Evolutionary conservation across 306 rosid genomes (phyloP).

Genomic region (Vachellia collinsii): DNA sequence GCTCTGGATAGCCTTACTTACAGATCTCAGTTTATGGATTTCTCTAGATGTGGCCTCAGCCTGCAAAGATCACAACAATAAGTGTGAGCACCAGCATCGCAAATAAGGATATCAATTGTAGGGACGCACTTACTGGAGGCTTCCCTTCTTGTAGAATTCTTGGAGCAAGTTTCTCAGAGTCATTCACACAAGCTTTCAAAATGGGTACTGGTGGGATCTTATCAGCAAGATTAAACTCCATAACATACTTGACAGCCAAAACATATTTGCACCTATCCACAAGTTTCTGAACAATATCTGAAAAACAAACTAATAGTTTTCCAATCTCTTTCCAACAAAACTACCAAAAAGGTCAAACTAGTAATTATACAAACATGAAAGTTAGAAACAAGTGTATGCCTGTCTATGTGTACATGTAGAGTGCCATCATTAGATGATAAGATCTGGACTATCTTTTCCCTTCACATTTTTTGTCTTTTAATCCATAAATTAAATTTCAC

Average conservation of each 20-base stretch:
- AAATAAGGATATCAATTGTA: constrained; percentile 25
- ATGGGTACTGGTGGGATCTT: constrained; percentile 73
- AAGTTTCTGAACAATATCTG: constrained; percentile 79
- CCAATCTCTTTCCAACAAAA: constrained; percentile 20
- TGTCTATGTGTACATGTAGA: neutral
- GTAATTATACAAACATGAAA: neutral
- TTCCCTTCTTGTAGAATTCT: constrained; percentile 60
- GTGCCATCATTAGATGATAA: neutral
- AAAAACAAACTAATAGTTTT: constrained; percentile 35
- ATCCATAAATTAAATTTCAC: neutral
- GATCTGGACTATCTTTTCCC: neutral
- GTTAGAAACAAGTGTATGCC: neutral
- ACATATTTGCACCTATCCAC: constrained; percentile 55
- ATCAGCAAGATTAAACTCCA: constrained; percentile 66
- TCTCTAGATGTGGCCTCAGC: constrained; percentile 65
- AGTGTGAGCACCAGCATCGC: constrained; percentile 36
- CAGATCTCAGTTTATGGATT: constrained; percentile 60
- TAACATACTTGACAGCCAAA: constrained; percentile 68
- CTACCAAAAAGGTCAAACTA: constrained; percentile 2
- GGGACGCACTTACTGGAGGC: constrained; percentile 55
- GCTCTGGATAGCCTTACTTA: constrained; percentile 61
- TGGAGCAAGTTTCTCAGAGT: constrained; percentile 53
- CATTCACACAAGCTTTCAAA: constrained; percentile 63
- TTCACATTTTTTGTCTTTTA: neutral
- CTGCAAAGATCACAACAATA: constrained; percentile 50